Conservation (phyloP, 2,329 filamentous ascomycete species). For the Coniochaeta sp. region DNA sequence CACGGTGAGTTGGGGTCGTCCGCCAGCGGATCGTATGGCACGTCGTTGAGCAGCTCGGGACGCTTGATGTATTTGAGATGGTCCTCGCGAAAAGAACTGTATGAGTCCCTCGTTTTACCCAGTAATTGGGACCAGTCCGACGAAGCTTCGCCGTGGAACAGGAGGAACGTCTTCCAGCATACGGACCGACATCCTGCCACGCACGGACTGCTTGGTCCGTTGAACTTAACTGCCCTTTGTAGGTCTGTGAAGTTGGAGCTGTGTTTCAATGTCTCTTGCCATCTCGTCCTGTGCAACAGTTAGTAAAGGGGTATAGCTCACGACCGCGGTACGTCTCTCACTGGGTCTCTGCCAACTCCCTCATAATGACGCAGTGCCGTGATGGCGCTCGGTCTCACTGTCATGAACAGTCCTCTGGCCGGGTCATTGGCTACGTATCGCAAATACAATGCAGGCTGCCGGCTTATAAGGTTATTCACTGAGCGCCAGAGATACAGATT, state of each 20-base stretch:
- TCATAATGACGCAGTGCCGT: constrained; percentile 30
- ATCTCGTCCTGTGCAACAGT: constrained; percentile 48
- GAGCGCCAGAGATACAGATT: neutral
- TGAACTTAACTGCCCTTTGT: constrained; percentile 55
- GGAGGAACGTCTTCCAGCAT: constrained; percentile 88
- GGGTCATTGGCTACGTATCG: neutral
- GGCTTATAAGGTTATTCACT: neutral
- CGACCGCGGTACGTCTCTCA: constrained; percentile 18
- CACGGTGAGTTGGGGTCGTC: constrained; percentile 87
- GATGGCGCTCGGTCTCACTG: neutral
- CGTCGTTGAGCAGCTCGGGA: constrained; percentile 67
- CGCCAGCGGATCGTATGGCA: constrained; percentile 73
- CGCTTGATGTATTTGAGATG: constrained; percentile 79
- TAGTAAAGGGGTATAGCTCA: neutral
- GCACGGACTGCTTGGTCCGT: constrained; percentile 56
- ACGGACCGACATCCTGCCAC: constrained; percentile 72
- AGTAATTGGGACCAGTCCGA: constrained; percentile 64
- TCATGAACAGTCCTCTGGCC: neutral
- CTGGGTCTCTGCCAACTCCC: constrained; percentile 47
- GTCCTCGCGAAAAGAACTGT: constrained; percentile 63
- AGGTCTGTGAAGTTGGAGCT: constrained; percentile 53
- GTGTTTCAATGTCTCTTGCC: constrained; percentile 56
- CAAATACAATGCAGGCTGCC: neutral
- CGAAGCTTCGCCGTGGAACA: constrained; percentile 62
- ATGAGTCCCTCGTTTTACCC: constrained; percentile 64